Evolutionary conservation across 2,329 filamentous ascomycete genomes (phyloP), one percentile per base, ranked within the genome.

Genomic region (Neofusicoccum parvum): DNA sequence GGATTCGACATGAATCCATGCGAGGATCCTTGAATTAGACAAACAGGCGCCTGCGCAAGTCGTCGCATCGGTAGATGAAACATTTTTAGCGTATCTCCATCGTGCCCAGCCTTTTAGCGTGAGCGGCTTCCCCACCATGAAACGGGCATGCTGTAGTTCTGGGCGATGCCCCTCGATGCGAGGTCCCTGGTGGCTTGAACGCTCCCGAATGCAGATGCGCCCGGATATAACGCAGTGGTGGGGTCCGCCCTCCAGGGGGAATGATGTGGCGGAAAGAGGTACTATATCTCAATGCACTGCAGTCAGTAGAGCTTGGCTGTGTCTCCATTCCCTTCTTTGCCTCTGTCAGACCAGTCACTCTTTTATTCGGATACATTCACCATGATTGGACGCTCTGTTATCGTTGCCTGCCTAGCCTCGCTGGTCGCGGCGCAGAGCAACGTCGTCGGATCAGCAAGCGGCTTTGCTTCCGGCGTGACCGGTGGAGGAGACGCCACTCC

Each of bases 391-490:
- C 53, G 20, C 36, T 43, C 53, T n/a, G 36, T 56, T 43, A 20
- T 56, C 27, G 43, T 36, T 3, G 53, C 53, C 53, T 56, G 17
- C 12, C 5, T 56, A 11, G 53, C 37, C 37, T n/a, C 53, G 53
- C 53, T 56, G 53, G 53, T 14, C 37, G 36, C 14, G 37, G 53
- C 53, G 3, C 53, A 56, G 53, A 56, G 37, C 53, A 56, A 56
- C 43, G 72, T 68, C 62, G 71, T 72, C 15, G 72, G 72, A 15
- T 72, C 67, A 27, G 67, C 72, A 3, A 70, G 70, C 9, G 72
- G 72, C 48, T 73, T 73, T 36, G 72, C 71, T 20, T 59, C 64
- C 1, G 71, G 69, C 46, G 68, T 69, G 1, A 73, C 72, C 3
- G 72, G 71, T 27, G 72, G 72, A 62, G 72, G 71, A 20, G 65